Conservation (phyloP, 805 yeast species). For the Barnettozyma wickerhamii region DNA sequence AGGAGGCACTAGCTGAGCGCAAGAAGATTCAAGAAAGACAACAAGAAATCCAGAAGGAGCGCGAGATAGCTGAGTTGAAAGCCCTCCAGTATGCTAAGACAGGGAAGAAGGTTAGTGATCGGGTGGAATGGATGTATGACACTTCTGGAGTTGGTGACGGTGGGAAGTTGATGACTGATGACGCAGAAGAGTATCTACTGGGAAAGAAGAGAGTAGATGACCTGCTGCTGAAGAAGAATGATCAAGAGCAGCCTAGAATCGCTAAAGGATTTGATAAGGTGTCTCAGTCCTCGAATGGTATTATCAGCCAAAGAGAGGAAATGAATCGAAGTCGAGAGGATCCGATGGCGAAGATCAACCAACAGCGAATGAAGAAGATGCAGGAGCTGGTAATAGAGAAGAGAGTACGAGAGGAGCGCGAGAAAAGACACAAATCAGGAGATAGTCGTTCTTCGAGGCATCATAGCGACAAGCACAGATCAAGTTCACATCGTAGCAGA, state of each 20-base stretch:
- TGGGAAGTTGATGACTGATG: slow-evolving; percentile 24
- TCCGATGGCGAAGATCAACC: slow-evolving; percentile 44
- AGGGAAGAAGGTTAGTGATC: slow-evolving; percentile 36
- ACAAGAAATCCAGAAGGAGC: slow-evolving; percentile 57
- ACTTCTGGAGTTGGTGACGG: slow-evolving; percentile 33
- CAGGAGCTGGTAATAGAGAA: slow-evolving; percentile 3
- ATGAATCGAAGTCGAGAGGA: slow-evolving; percentile 35
- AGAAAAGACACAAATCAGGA: slow-evolving; percentile 1
- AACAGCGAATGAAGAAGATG: slow-evolving; percentile 19
- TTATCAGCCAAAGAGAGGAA: slow-evolving; percentile 18
- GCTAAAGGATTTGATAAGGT: slow-evolving; percentile 25
- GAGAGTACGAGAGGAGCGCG: neutral
- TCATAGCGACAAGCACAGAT: slow-evolving; percentile 1
- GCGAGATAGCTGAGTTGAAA: slow-evolving; percentile 53
- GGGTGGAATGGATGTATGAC: slow-evolving; percentile 87
- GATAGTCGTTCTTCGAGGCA: too few relatives aligned
- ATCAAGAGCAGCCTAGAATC: slow-evolving; percentile 11
- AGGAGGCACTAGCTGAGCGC: slow-evolving; percentile 68
- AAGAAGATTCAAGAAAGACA: slow-evolving; percentile 58
- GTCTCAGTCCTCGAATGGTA: slow-evolving; percentile 1
- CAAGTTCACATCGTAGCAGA: neutral
- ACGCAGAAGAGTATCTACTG: slow-evolving; percentile 48
- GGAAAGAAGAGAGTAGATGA: slow-evolving; percentile 47
- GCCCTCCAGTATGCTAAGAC: slow-evolving; percentile 40
- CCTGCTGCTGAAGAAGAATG: slow-evolving; percentile 24